A percentile compares a stretch with the other conserved stretches of the same genome.
Evolutionary conservation across 2,329 filamentous ascomycete genomes (phyloP).

Genomic region (Xylariaceae sp.): DNA sequence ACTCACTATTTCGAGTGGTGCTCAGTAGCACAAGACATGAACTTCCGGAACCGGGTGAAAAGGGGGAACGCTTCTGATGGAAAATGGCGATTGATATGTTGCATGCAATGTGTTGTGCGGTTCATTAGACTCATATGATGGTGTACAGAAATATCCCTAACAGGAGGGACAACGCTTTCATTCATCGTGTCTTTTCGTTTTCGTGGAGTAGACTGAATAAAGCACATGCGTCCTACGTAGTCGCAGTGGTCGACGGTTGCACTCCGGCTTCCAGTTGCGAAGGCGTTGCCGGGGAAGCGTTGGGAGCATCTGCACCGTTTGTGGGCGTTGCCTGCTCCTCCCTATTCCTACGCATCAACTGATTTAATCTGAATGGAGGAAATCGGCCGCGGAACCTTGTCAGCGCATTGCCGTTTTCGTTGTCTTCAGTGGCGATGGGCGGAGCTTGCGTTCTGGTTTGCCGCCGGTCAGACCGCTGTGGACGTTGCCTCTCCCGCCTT

Average conservation of each 20-base stretch:
- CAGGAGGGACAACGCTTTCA: too few relatives aligned
- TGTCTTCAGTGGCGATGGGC: slow-evolving; percentile 1
- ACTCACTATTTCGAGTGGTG: too few relatives aligned
- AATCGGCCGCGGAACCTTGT: slow-evolving; percentile 19
- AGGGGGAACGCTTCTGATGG: too few relatives aligned
- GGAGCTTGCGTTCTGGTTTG: slow-evolving; percentile 7
- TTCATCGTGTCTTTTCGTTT: too few relatives aligned
- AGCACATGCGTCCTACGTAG: too few relatives aligned
- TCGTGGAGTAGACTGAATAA: too few relatives aligned
- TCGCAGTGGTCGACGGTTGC: slow-evolving; percentile 19
- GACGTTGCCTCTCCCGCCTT: slow-evolving; percentile 13
- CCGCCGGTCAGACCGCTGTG: slow-evolving; percentile 4
- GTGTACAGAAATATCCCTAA: background rate
- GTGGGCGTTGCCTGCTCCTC: slow-evolving; percentile 13
- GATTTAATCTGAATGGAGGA: slow-evolving; percentile 19
- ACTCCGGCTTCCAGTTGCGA: slow-evolving; percentile 40
- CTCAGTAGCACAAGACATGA: too few relatives aligned
- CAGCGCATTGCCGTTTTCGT: slow-evolving; percentile 12
- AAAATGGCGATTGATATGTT: too few relatives aligned
- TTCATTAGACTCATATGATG: background rate
- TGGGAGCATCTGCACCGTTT: slow-evolving; percentile 17
- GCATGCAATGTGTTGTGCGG: too few relatives aligned
- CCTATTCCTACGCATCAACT: slow-evolving; percentile 18
- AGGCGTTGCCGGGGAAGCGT: slow-evolving; percentile 27
- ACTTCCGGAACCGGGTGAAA: too few relatives aligned